Evolutionary conservation across 805 yeast species (phyloP).

Genomic region (Saturnispora quitensis): DNA sequence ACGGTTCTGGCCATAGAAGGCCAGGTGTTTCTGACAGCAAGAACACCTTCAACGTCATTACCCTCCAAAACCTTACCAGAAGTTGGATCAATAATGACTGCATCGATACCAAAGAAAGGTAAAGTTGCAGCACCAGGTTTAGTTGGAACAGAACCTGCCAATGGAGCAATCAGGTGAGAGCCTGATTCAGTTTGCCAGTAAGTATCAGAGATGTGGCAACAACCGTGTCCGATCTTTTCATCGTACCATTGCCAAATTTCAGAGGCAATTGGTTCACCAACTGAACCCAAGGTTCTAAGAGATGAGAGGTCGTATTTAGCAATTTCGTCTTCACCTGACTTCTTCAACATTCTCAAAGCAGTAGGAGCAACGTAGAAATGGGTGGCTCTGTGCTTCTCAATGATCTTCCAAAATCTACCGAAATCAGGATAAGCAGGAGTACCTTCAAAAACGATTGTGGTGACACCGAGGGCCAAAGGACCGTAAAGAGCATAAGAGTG

Average conservation of each 20-base stretch:
- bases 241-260: slow-evolving; percentile 99
- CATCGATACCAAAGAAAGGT: slow-evolving; percentile 92
- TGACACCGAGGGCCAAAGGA: slow-evolving; percentile 79
- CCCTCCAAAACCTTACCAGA: slow-evolving; percentile 77
- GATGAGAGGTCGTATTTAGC: slow-evolving; percentile 73
- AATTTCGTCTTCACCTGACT: slow-evolving; percentile 79
- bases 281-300: slow-evolving; percentile 91
- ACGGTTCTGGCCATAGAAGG: slow-evolving; percentile 98
- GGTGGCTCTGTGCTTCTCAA: slow-evolving; percentile 83
- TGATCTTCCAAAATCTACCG: slow-evolving; percentile 94
- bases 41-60: slow-evolving; percentile 92
- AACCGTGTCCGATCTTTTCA: slow-evolving; percentile 80
- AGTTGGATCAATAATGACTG: slow-evolving; percentile 88
- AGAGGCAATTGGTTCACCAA: slow-evolving; percentile 97
- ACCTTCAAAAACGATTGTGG: slow-evolving; percentile 91
- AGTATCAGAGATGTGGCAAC: slow-evolving; percentile 89
- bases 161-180: slow-evolving; percentile 86
- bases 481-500: slow-evolving; percentile 95
- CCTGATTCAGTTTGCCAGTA: slow-evolving; percentile 99
- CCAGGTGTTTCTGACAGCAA: slow-evolving; percentile 87
- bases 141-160: slow-evolving; percentile 90
- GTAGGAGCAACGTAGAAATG: slow-evolving; percentile 99
- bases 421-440: slow-evolving; percentile 96
- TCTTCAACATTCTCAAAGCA: slow-evolving; percentile 78
- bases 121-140: slow-evolving; percentile 97